Base-by-base conservation (phyloP, 495 filamentous ascomycete species). In the Terfezia claveryi region DNA sequence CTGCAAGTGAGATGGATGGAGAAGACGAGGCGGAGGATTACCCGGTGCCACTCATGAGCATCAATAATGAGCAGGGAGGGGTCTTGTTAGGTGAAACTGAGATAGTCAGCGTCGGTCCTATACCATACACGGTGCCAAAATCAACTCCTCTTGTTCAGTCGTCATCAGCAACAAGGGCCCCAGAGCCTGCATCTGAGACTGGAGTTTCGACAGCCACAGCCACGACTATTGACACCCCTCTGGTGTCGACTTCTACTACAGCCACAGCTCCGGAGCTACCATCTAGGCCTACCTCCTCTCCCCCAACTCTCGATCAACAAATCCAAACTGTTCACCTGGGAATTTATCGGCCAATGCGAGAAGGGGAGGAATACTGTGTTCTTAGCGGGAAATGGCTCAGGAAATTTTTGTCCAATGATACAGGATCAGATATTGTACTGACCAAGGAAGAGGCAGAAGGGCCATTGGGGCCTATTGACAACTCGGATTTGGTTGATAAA, bases 401-500 rank as follows among this genome's bases (percentile, higher is more conserved):
- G 46, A 74, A 79, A 38, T 85, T 95, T 2, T 70, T 82, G 56
- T 74, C 81, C 11, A 75, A 85, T 55, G 78, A 79, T 46, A 68
- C 49, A 37, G 56, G 32, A 11, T 27, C 76, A 4, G 74, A 80
- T 17, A 65, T 69, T 32, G 62, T 67, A 51, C 68, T 73, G 57
- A 71, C 69, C 12, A 75, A 74, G 58, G 84, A 87, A 61, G 75
- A 78, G 51, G 71, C 74, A 36, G 79, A 83, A 55, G 78, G 74
- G 10, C 72, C 79, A 10, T 74, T 91, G 37, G 87, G 87, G 2
- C 85, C 85, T 0, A 79, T 96, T 36, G 87, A 95, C 69, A 96
- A 94, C 64, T 78, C 83, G 6, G 83, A 85, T 59, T 76, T 81
- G 11, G 53, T 64, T 5, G 69, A 74, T 52, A 55, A 56, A 7